Evolutionary conservation across 2,329 filamentous ascomycete genomes (phyloP).

Genomic region (Aspergillus pseudoviridinutans): DNA sequence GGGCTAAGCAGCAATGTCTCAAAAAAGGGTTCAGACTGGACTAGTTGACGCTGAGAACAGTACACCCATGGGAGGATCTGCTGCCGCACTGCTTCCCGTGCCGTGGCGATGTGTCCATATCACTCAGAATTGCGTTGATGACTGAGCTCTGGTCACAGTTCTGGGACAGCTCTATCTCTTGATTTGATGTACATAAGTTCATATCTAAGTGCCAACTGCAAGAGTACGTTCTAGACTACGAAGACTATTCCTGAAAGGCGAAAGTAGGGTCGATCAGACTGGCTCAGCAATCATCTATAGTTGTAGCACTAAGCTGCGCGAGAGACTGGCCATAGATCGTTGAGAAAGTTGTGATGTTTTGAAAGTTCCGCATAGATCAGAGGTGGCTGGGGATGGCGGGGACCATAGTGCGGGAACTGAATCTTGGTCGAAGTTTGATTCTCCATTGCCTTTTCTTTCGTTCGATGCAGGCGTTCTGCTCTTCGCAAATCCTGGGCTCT

Average conservation of each 20-base stretch:
- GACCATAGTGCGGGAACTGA: not conserved
- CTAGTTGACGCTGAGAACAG: constrained; percentile 5
- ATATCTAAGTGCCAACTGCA: constrained; percentile 18
- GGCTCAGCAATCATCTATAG: not conserved
- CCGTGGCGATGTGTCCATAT: constrained; percentile 12
- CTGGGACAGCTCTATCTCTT: constrained; percentile 17
- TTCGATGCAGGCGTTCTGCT: not conserved
- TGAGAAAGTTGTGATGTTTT: no score
- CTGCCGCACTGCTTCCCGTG: constrained; percentile 5
- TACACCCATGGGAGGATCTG: constrained; percentile 3
- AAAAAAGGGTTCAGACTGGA: not conserved
- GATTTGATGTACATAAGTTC: constrained; percentile 36
- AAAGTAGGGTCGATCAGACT: not conserved
- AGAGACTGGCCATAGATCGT: no score
- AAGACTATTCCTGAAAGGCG: not conserved
- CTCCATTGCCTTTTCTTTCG: not conserved
- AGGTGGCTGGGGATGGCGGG: not conserved
- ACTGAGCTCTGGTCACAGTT: constrained; percentile 12
- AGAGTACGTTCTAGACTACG: constrained; percentile 19
- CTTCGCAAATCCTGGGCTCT: not conserved
- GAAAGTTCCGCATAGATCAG: not conserved
- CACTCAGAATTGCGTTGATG: constrained; percentile 9
- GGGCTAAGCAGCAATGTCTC: constrained; percentile 12
- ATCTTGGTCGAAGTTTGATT: not conserved
- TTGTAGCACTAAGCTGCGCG: not conserved